Evolutionary conservation across 176 grass and related monocot genomes (phyloP).

Genomic region (Puya raimondii): DNA sequence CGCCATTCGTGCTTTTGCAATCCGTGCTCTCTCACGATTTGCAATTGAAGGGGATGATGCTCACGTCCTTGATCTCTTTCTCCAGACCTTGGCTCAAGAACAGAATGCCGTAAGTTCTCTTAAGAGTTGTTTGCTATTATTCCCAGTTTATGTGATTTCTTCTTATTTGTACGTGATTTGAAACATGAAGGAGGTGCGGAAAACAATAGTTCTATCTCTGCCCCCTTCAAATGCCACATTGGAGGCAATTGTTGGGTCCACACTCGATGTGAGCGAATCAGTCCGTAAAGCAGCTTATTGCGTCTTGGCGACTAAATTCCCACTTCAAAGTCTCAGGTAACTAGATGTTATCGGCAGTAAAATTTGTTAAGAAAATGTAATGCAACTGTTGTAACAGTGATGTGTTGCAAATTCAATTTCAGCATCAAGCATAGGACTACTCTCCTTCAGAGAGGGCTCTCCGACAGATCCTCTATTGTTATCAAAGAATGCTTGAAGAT

Average conservation of each 20-base stretch:
- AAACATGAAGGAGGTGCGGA: slow-evolving; percentile 64
- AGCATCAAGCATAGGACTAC: slow-evolving; percentile 95
- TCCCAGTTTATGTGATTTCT: background rate
- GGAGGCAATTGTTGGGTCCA: slow-evolving; percentile 57
- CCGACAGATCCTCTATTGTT: slow-evolving; percentile 62
- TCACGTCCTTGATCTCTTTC: slow-evolving; percentile 57
- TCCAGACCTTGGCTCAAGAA: slow-evolving; percentile 51
- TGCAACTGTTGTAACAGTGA: background rate
- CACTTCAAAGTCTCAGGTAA: slow-evolving; percentile 86
- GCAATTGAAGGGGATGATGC: slow-evolving; percentile 50
- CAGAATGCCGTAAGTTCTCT: slow-evolving; percentile 62
- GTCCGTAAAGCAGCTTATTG: slow-evolving; percentile 62
- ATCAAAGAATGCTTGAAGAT: slow-evolving; percentile 67
- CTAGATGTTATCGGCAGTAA: slow-evolving; percentile 9
- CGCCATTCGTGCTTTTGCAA: slow-evolving; percentile 52
- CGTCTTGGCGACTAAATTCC: slow-evolving; percentile 77
- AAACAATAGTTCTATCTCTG: slow-evolving; percentile 60
- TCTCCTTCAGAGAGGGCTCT: slow-evolving; percentile 77
- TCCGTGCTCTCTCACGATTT: slow-evolving; percentile 71
- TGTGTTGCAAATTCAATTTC: slow-evolving; percentile 12
- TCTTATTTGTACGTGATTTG: slow-evolving; percentile 17
- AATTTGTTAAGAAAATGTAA: background rate
- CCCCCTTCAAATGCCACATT: slow-evolving; percentile 60
- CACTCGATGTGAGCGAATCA: slow-evolving; percentile 58
- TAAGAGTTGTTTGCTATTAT: background rate